Base-by-base conservation (phyloP, 2,329 filamentous ascomycete genomes). In the Hyphodiscus sp. region DNA sequence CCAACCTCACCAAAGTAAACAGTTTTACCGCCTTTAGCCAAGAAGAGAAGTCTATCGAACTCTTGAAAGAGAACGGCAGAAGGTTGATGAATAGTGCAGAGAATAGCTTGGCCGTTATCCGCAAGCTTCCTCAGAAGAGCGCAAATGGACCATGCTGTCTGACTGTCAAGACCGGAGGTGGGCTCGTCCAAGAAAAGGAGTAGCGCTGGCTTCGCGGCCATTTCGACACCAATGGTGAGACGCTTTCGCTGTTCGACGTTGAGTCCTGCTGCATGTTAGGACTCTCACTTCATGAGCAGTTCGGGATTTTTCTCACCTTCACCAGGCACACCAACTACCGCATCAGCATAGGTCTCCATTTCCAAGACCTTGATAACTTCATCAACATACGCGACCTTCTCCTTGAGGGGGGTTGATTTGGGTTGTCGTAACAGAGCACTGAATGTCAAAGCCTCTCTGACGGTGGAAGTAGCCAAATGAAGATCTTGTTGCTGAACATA, bases 71-170 rank as follows among this genome's bases (percentile, higher is more conserved):
- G 78, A 79, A 95, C 91, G 33, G 91, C 91, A 15, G 89, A 95
- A n/a, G 92, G 92, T 70, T 97, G 92, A 69, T 97, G 92, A 57
- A 96, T 96, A 0, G 92, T 96, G 74, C 91, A 96, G n/a, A 96
- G 83, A 70, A 96, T 89, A 49, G 92, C 91, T 68, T 95, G 90
- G 16, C 92, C 91, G 58, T 84, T 87, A 69, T 92, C 87, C 63
- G 90, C 90, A 33, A 96, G 78, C 71, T 95, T 96, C 71, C 95
- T 87, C 42, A 97, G 80, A 11, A 96, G 80, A 68, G 90, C 86
- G 45, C 91, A 79, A 67, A 96, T 96, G 59, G 89, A 88, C 89
- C 90, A 96, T 0, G 91, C 92, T 1, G 91, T 95, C 70, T 96
- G 91, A 66, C 84, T 89, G 71, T 96, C 92, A 19, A 96, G 82